Evolutionary conservation across 768 basidiomycete genomes (phyloP), one percentile per base, ranked within the genome.

Genomic region (Tulasnella calospora): DNA sequence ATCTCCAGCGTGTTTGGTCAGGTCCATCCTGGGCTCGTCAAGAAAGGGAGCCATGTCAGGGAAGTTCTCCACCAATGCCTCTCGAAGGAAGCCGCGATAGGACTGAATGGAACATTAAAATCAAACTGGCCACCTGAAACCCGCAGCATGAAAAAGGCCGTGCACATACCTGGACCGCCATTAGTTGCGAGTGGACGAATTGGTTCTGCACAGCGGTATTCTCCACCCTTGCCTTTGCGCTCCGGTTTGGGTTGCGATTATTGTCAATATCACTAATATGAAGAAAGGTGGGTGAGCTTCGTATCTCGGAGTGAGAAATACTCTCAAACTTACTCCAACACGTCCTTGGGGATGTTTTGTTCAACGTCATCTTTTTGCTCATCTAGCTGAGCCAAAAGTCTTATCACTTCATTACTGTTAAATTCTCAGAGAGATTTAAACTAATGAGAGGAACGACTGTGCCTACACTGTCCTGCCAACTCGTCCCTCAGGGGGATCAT

Each of bases 171-270:
- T 90, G 88, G 36, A 95, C 88, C 0, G 93, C 94, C 69, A 88
- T 87, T 51, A 95, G 92, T 82, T 95, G 94, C 38, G 92, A 94
- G 82, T 95, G 94, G 92, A 94, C 93, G 80, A 94, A 95, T 82
- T 94, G 94, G 82, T 95, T 95, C 85, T 95, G 94, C 2, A 92
- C 92, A 40, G 94, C 93, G 0, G 93, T 90, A 75, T 93, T 88
- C 84, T 95, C 94, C 19, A 95, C 84, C 73, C 92, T 87, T 78
- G 94, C 93, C 80, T 90, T 89, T 23, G 94, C 94, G 74, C 94
- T 86, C 82, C 91, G 90, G 90, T 93, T 91, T 5, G 94, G 94
- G 82, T 95, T 94, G 69, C 90, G 88, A 3, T 90, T 87, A 80
- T 90, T 91, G 86, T 95, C 94, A 78, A 95, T 92, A 80, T 95